A percentile compares a stretch with the other conserved stretches of the same genome.
Conservation (phyloP, 2,329 filamentous ascomycete genomes). For the Cladosporium sp. region DNA sequence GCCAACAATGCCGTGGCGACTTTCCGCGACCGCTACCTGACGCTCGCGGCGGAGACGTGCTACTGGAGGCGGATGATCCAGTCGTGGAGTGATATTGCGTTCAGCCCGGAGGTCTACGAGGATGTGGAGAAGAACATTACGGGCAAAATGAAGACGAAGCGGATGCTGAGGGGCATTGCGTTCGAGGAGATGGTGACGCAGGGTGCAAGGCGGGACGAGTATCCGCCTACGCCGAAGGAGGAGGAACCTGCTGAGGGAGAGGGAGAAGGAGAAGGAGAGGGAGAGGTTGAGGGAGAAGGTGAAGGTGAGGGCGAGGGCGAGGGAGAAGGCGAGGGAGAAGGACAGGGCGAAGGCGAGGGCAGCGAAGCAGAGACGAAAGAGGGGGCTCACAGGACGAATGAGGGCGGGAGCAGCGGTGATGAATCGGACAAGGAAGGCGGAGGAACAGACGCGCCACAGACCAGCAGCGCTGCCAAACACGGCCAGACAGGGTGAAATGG, state of each 20-base stretch:
- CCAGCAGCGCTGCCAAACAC: no score
- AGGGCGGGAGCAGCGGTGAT: no score
- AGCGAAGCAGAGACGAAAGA: neutral
- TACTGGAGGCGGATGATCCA: constrained; percentile 28
- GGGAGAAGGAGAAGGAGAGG: neutral
- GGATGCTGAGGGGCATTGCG: constrained; percentile 5
- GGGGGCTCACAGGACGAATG: no score
- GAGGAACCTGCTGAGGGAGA: neutral
- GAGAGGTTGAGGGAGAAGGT: neutral
- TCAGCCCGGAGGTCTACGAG: constrained; percentile 3
- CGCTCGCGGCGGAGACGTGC: constrained; percentile 27
- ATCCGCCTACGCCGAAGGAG: neutral
- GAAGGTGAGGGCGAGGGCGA: neutral
- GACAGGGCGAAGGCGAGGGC: neutral
- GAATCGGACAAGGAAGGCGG: no score
- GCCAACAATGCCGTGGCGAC: constrained; percentile 23
- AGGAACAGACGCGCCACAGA: no score
- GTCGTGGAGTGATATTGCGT: constrained; percentile 18
- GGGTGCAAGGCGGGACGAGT: neutral
- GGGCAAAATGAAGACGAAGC: constrained; percentile 1
- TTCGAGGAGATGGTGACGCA: constrained; percentile 6
- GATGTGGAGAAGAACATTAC: constrained; percentile 1
- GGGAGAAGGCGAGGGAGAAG: neutral
- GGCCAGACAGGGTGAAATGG: no score
- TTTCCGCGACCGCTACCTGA: constrained; percentile 25